Base-by-base conservation (phyloP, 164 flowering plant species). In the Aristolochia fimbriata region DNA sequence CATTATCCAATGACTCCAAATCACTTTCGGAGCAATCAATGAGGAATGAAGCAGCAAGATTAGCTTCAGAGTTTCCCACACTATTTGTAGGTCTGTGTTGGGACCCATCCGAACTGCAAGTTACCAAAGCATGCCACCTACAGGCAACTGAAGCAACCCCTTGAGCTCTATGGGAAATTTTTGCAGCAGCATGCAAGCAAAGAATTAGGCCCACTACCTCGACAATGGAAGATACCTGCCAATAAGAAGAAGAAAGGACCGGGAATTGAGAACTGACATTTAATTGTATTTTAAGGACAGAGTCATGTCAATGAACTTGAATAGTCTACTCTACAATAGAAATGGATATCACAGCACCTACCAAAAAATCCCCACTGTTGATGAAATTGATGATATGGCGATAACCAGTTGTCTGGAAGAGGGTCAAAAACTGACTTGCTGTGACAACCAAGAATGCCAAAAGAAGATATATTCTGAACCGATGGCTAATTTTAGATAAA, bases 401-500 rank as follows among this genome's bases (percentile, higher is more conserved):
- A 62, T 78, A 77, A 17, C 75, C 83, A 14, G 92, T 86, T 23
- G 85, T 86, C 75, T 77, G 88, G 59, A 84, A 69, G 56, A 92
- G 83, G 49, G 87, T 73, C 59, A 78, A 62, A 57, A 81, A 68
- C 68, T 80, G 98, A 78, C 87, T 83, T 15, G 77, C 79, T 19
- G 94, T 83, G 59, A 90, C 90, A 47, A 82, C 76, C 70, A 81
- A 64, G 72, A 87, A 84, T 67, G 74, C 76, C 33, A 86, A 71
- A 57, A 92, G 74, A 61, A 92, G 91, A 75, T 67, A 92, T 15
- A 87, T 84, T 45, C 98, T 75, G 70, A 89, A 92, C 63, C 98
- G 75, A 62, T 92, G 98, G 75, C 97, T 92, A 67, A 92, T 92
- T 72, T 87, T 92, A 43, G 96, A 87, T 10, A 92, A 78, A 67